Evolutionary conservation across 192 early-diverging fungal genomes (phyloP), one percentile per base, ranked within the genome.

Genomic region (Irineochytrium annulatum): DNA sequence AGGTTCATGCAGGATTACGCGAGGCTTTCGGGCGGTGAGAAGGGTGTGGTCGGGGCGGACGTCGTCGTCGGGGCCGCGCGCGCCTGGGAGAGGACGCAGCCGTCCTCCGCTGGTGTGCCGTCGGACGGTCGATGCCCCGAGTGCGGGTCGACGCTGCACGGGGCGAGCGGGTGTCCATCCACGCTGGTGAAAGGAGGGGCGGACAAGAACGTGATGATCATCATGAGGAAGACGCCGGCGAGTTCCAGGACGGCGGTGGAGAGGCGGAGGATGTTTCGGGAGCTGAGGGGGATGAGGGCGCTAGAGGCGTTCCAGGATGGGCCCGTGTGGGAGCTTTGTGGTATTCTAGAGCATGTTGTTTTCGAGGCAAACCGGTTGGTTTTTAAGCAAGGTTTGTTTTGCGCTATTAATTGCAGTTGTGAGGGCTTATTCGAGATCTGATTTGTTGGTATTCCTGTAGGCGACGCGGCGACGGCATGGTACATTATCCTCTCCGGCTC

Each of bases 401-500:
- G 11, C 39, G n/a, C 39, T n/a, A 41, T 41, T 14, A 11, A 41
- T n/a, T 14, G 11, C 11, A 11, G 39, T n/a, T 14, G 11, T 14
- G 11, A 41, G 11, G n/a, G 11, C 11, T n/a, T 11, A 11, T 14
- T 11, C 17, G 6, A 51, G n/a, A 51, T 11, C 29, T 14, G 11
- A 41, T n/a, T 14, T n/a, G n/a, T 14, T 14, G 11, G n/a, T n/a
- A n/a, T 41, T 11, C 39, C 11, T 33, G 1, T 57, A 70, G 73
- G 75, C 5, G 77, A 78, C n/a, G 26, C 35, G 2, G 77, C 63
- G 19, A 79, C 75, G 3, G 59, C 68, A 16, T 79, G 76, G 76
- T 79, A 64, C 57, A 65, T 79, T 49, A 71, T 79, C 45, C 59
- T 79, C 14, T 19, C 43, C 8, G 77, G 77, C 4, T 24, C 26